Evolutionary conservation across 2,329 filamentous ascomycete species (phyloP), one percentile per base, ranked within the genome.

Genomic region (Fusarium succisae): DNA sequence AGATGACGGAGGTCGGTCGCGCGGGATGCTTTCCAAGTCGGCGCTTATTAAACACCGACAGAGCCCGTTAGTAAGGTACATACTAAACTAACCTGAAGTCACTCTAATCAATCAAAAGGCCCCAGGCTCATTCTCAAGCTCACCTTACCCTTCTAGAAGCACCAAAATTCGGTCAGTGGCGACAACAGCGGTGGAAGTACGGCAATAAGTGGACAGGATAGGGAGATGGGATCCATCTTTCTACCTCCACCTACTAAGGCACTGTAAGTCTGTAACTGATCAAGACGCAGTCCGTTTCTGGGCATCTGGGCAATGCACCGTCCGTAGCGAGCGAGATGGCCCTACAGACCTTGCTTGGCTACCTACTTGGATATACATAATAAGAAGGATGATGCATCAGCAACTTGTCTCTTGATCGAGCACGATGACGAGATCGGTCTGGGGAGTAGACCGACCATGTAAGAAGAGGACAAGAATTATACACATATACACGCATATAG

Each of bases 81-180:
- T 32, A 32, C 32, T 32, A 32, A 32, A 32, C 32, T 32, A 32
- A 28, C 28, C 28, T 28, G 28, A 30, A 35, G 38, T 56, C 43
- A 24, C 37, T 39, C 22, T 44, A 43, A 56, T 41, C 48, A 43
- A 44, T 62, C 50, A 38, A 30, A 44, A 11, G 32, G 26, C 26
- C 51, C 38, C 35, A 54, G 51, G 39, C 39, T 48, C 30, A 66
- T 60, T 44, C 28, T 48, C 26, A 53, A 30, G 41, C 51, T 69
- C 43, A 61, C 53, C 54, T 67, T 67, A 61, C 41, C 47, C 53
- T 74, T 72, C 69, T 72, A 68, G 68, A 72, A 72, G 41, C 58
- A 62, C 41, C 35, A 70, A 56, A 30, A 45, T 54, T 71, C 66
- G 54, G 53, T 57, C 56, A 71, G 71, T 74, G 66, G 70, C 54